These are phyloP conservation scores for Penicillium riverlandense DNA, from an alignment of 495 filamentous ascomycete genomes.

Conservation along the genomic window DNA sequence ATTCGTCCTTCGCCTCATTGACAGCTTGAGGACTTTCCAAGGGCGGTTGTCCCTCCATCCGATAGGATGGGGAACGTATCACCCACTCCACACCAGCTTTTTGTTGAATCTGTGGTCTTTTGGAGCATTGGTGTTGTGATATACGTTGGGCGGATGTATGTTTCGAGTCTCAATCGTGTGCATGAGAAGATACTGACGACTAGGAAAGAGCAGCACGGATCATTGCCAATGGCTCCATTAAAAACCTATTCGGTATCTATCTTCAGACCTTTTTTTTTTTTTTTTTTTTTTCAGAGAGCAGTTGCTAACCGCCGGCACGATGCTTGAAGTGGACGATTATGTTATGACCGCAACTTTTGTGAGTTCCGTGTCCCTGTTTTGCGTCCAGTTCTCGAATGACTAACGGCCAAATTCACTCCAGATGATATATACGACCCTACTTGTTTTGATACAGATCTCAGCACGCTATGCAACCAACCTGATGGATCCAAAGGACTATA, in stretches of 20 bases:
- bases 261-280: no score
- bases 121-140: conserved; percentile 26
- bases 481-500: conserved; percentile 45
- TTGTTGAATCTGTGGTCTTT: conserved; percentile 25
- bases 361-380: conserved; percentile 5
- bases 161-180: background rate
- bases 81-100: conserved; percentile 24
- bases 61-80: conserved; percentile 27
- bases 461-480: conserved; percentile 51
- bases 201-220: conserved; percentile 18
- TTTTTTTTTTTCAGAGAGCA: conserved; percentile 2
- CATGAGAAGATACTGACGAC: conserved; percentile 4
- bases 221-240: conserved; percentile 26
- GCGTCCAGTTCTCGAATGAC: background rate
- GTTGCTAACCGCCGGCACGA: conserved; percentile 20
- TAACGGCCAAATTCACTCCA: conserved; percentile 4
- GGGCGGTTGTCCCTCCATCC: conserved; percentile 1
- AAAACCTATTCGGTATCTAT: conserved; percentile 29
- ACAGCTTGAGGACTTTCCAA: background rate
- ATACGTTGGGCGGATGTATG: conserved; percentile 27
- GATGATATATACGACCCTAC: conserved; percentile 47
- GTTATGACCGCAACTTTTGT: conserved; percentile 50
- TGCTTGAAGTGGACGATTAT: conserved; percentile 42
- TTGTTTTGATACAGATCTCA: conserved; percentile 51
- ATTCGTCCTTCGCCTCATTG: background rate